Conservation (phyloP, 495 filamentous ascomycete species). For the Cercophora sp. region DNA sequence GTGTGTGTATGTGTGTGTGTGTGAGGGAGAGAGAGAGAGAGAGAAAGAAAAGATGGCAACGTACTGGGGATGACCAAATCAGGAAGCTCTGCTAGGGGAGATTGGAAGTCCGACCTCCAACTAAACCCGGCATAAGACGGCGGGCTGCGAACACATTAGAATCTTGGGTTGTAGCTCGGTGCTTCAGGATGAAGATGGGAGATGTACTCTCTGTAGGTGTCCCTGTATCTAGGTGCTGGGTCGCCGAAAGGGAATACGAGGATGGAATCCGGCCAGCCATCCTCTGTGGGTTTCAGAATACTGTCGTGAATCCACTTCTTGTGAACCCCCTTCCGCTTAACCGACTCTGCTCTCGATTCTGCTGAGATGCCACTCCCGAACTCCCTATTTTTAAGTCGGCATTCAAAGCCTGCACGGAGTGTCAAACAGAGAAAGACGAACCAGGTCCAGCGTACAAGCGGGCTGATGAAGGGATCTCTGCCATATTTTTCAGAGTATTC, state of each 20-base stretch:
- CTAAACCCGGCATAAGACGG: background rate
- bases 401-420: background rate
- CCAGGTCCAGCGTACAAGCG: background rate
- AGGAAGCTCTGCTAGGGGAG: background rate
- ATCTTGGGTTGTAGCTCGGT: background rate
- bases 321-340: background rate
- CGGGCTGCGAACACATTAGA: background rate
- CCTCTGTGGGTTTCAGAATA: background rate
- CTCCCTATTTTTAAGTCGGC: background rate
- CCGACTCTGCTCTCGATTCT: background rate
- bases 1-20: no score
- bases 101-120: slow-evolving; percentile 2
- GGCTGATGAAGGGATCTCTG: background rate
- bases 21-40: no score
- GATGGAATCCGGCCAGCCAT: background rate
- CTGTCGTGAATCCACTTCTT: background rate
- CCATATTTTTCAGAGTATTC: background rate
- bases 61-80: slow-evolving; percentile 2
- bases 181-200: background rate
- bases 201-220: background rate
- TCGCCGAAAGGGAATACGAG: background rate
- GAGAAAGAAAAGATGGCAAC: no score
- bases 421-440: background rate
- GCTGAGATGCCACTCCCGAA: background rate
- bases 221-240: background rate